Evolutionary conservation across 2,329 filamentous ascomycete genomes (phyloP).

Genomic region (Xylaria sp.): DNA sequence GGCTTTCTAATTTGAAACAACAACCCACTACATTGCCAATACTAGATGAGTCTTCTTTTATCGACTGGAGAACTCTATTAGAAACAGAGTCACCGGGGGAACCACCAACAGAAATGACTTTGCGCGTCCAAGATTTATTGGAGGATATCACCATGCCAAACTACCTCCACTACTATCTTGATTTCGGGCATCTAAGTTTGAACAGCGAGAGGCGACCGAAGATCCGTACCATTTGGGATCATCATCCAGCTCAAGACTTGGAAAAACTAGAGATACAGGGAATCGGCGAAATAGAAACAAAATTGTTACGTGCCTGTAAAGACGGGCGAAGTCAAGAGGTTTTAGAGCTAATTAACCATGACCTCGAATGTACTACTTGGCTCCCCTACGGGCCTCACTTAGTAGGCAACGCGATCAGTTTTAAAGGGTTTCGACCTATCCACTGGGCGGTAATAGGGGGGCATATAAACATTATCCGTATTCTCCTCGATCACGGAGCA

Average conservation of each 20-base stretch:
- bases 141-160: constrained; percentile 4
- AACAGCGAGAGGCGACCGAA: background rate
- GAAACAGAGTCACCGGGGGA: background rate
- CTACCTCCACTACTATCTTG: constrained; percentile 10
- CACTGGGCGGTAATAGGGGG: constrained; percentile 28
- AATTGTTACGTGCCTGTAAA: constrained; percentile 22
- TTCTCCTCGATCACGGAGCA: constrained; percentile 6
- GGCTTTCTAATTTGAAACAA: background rate
- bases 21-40: background rate
- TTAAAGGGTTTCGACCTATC: constrained; percentile 17
- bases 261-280: constrained; percentile 14
- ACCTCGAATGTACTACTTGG: constrained; percentile 13
- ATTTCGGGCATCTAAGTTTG: background rate
- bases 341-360: background rate
- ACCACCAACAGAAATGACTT: background rate
- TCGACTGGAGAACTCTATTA: too few relatives aligned
- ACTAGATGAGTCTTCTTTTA: too few relatives aligned
- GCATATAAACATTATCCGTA: constrained; percentile 2
- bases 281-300: background rate
- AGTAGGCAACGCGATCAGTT: background rate
- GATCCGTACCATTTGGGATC: constrained; percentile 11
- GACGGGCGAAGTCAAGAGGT: constrained; percentile 6
- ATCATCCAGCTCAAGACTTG: constrained; percentile 6
- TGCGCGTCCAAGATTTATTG: background rate
- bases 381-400: background rate